Evolutionary conservation across 1,139 yeast species (phyloP), one percentile per base, ranked within the genome.

Genomic region (Ogataea hybrid): DNA sequence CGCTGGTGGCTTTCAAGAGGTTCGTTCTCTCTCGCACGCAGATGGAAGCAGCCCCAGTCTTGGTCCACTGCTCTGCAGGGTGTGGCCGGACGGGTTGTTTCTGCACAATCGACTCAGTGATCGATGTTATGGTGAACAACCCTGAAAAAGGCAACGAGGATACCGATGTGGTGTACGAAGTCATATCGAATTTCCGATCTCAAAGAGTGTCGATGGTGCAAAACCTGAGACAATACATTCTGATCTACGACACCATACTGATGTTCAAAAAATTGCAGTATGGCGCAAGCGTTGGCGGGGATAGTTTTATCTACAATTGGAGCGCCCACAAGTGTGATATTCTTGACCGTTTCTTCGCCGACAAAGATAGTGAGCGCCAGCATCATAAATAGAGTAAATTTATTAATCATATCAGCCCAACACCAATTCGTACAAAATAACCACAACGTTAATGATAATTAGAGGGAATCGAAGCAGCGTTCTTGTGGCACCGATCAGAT

Each of bases 381-480:
- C 14, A 31, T 25, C 20, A 22, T 29, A 22, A 28, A 32, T 32
- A 27, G 30, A 31, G 25, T 28, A 32, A 25, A 17, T 20, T 18
- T 28, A 11, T 29, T 28, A n/a, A 20, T 58, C 59, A 84, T 14
- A 20, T 58, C 59, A 84, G 41, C 95, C 95, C 50, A 85, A 67
- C n/a, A 85, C 62, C 54, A 86, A 63, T 61, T 85, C 92, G 66
- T 86, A 86, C 20, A 80, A 50, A 43, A 86, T 84, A 31, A 86
- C 85, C 32, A 81, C 48, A 7, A 80, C 65, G 58, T 86, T 86
- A 36, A 84, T 70, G 15, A 77, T 77, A 43, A 86, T 84, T 52
- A 86, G 69, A 15, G 94, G 90, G 28, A 87, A 79, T 57, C 95
- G 70, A 65, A 84, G 69, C 39, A 86, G 72, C 3, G 95, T 86